Base-by-base conservation (phyloP, 805 yeast species). In the Saccharomyces jurei region DNA sequence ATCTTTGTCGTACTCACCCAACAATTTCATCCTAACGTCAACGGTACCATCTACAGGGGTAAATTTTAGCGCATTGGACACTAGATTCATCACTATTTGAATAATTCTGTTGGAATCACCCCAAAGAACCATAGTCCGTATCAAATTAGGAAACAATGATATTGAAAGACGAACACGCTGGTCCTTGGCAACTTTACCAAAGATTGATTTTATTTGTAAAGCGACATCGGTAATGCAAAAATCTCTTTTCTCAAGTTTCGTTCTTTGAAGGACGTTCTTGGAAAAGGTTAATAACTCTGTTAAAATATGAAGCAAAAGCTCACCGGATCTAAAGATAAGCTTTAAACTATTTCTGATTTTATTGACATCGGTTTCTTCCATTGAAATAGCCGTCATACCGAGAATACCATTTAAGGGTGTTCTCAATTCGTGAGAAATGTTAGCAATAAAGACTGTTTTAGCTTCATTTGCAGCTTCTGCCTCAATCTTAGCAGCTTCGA, bases 391-490 rank as follows among this genome's bases (percentile, higher is more conserved):
- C 0, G 97, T 88, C 91, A 92, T 88, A 58, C 98, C 98, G 53
- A 94, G 74, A 46, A 94, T 94, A 67, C 99, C 99, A 69, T 94
- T 94, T 58, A 94, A 75, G 1, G 99, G 99, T 0, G 98, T 94
- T 62, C 98, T 81, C 65, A 94, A 76, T 73, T 94, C 99, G 69
- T 89, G 97, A 0, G 96, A 88, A 17, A 89, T 90, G 61, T 91
- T 88, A 1, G 97, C 96, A 63, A 89, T 85, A 67, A 89, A 89
- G 6, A 89, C 90, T 6, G 98, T 91, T 66, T 94, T 94, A 2
- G 98, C 96, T 62, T 94, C 97, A 69, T 92, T 92, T 0, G 99
- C 99, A 29, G 86, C 82, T 71, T 92, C 97, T 0, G 97, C 97
- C 66, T 86, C 87, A 30, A 86, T 79, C 62, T 89, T 87, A 9